phyloP scores from a whole-genome alignment of 164 flowering plant species.

The Kingdonia uniflora region DNA sequence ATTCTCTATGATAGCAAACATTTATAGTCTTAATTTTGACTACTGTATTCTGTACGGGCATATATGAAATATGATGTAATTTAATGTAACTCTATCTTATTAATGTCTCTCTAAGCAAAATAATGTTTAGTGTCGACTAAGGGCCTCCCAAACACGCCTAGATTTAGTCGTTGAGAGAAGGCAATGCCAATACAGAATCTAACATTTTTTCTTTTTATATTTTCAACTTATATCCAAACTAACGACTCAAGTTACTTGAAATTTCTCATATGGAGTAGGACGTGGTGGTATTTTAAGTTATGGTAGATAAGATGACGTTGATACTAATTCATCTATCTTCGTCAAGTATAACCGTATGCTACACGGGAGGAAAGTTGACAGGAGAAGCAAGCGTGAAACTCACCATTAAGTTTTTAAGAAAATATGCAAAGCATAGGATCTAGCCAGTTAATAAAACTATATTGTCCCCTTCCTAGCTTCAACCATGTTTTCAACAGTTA shows the following conservation, averaged over 20 bases:
- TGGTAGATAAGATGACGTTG: constrained; percentile 70
- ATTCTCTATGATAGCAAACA: no score
- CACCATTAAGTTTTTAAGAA: constrained; percentile 87
- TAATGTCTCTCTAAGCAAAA: no score
- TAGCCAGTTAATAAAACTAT: constrained; percentile 55
- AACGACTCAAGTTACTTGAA: constrained; percentile 11
- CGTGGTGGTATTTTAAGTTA: constrained; percentile 42
- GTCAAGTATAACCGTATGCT: constrained; percentile 84
- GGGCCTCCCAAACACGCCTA: no score
- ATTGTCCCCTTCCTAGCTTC: background rate
- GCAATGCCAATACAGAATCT: no score
- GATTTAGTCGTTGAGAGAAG: no score
- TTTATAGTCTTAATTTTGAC: no score
- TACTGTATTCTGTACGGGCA: no score
- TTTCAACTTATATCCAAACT: background rate
- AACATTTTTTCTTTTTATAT: background rate
- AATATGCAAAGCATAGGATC: constrained; percentile 86
- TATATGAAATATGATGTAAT: no score
- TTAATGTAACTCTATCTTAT: no score
- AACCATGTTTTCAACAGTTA: no score
- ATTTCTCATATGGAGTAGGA: constrained; percentile 30
- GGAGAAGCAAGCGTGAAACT: constrained; percentile 61
- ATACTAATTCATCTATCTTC: constrained; percentile 54
- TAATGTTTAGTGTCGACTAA: no score
- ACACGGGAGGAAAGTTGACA: constrained; percentile 65